Evolutionary conservation across 2,329 filamentous ascomycete species (phyloP).

Genomic region (Claviceps africana): DNA sequence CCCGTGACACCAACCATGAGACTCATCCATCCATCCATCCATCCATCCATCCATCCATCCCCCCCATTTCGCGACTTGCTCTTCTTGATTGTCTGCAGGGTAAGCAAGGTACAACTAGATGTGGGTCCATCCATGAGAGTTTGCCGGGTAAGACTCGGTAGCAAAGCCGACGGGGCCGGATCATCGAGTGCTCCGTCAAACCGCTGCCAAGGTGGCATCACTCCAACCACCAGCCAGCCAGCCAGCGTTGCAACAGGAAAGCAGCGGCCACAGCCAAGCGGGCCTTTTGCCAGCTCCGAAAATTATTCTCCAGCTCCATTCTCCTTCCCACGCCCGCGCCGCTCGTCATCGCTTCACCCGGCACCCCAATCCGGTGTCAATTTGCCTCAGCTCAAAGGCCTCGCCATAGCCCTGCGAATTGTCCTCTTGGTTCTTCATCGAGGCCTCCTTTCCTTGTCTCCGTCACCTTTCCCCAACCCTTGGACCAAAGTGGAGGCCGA

Average conservation of each 20-base stretch:
- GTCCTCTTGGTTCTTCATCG: background rate
- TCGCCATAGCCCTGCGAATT: constrained; percentile 11
- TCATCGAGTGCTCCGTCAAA: background rate
- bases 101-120: too few relatives aligned
- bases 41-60: too few relatives aligned
- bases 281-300: constrained; percentile 10
- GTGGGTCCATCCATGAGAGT: background rate
- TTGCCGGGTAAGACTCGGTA: background rate
- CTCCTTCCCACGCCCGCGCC: constrained; percentile 11
- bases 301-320: constrained; percentile 20
- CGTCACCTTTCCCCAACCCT: background rate
- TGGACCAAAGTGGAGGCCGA: constrained; percentile 10
- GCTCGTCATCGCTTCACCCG: constrained; percentile 19
- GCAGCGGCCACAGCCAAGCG: background rate
- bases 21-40: background rate
- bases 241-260: background rate
- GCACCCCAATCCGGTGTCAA: constrained; percentile 14
- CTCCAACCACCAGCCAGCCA: background rate
- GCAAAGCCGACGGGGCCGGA: background rate
- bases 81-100: background rate
- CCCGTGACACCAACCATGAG: background rate
- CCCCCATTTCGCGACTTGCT: background rate
- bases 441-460: background rate
- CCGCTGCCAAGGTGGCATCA: background rate
- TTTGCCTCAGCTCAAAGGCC: constrained; percentile 11